Evolutionary conservation across 1,284 basidiomycete genomes (phyloP).

Genomic region (Vanrija sp.): DNA sequence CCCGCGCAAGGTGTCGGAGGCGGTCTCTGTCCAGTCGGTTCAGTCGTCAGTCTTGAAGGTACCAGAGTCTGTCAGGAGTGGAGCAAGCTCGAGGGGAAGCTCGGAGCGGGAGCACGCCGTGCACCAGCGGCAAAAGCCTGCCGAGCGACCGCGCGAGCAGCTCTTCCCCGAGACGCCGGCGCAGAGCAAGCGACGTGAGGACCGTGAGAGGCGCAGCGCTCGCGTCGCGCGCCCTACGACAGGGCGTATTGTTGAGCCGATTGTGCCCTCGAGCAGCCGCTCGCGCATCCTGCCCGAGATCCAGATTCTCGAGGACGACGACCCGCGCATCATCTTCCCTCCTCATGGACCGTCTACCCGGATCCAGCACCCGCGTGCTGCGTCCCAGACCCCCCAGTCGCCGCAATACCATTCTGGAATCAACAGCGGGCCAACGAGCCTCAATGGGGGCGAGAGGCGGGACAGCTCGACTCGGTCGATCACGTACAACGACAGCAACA

Average conservation of each 20-base stretch:
- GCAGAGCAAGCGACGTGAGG: constrained; percentile 41
- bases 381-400: no score
- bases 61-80: constrained; percentile 3
- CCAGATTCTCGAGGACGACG: constrained; percentile 45
- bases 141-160: constrained; percentile 37
- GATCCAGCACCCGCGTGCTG: constrained; percentile 18
- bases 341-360: constrained; percentile 29
- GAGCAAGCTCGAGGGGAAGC: constrained; percentile 4
- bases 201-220: constrained; percentile 29
- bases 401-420: no score
- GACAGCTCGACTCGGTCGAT: neutral
- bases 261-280: constrained; percentile 7
- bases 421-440: no score
- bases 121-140: constrained; percentile 20
- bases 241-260: neutral
- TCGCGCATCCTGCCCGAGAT: constrained; percentile 42
- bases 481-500: constrained; percentile 4
- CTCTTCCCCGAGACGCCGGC: constrained; percentile 45
- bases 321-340: constrained; percentile 43
- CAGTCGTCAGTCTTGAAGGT: neutral
- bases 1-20: neutral
- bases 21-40: neutral
- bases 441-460: neutral
- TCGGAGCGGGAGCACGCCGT: constrained; percentile 1
- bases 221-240: constrained; percentile 3